Evolutionary conservation across 116 monocot genomes (phyloP), one percentile per base, ranked within the genome.

Genomic region (Phalaenopsis hybrid): DNA sequence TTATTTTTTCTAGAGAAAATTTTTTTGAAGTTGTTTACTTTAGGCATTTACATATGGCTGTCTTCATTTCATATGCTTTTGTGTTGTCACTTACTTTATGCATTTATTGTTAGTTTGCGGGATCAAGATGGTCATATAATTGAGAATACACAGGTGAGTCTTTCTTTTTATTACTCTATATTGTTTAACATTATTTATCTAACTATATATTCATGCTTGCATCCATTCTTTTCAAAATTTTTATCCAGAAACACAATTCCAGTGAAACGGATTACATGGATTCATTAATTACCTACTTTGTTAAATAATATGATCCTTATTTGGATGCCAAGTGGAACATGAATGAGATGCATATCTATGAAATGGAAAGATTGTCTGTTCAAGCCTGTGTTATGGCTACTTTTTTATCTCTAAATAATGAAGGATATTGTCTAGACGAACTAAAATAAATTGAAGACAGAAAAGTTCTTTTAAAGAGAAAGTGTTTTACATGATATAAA

Each of bases 111-210:
- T 81, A 98, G 98, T 80, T 80, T 99, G 84, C 85, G 87, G 79
- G 92, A 99, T 86, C 68, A 91, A 79, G 82, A 88, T 81, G 99
- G 95, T n/a, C 83, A 84, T 68, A 79, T 93, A 75, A 95, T 99
- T 84, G 95, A 95, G 83, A 85, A 93, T 65, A 92, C 95, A 25
- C 83, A 95, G 90, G 97, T 91, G 25, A 84, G 63, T 23, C 20
- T 79, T 84, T 65, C n/a, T 28, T 28, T 57, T 80, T 49, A 20
- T 12, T 28, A 52, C 8, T 77, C 4, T 41, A 43, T 73, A 1
- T 15, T 73, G 73, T 41, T 73, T 65, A 8, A 65, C 0, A 11
- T 65, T 65, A 65, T 25, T 65, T 65, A 28, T 25, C 25, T 9
- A 28, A 23, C 9, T 65, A 65, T 25, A 8, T 7, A 65, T 65